Conservation (phyloP, 371 early-diverging fungal genomes). For the Scutellospora calospora region DNA sequence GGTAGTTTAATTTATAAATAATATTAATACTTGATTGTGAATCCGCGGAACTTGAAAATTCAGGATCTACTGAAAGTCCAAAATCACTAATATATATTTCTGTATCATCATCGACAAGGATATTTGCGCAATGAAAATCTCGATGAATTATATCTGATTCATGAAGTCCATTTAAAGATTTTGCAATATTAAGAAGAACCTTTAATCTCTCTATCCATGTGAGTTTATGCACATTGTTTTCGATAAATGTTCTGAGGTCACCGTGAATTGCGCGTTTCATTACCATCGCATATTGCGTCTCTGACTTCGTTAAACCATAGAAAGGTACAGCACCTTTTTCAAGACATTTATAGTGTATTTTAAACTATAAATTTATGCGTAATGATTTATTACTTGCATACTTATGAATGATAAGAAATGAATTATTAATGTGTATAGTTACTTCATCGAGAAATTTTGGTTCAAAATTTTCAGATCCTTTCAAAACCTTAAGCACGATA, state of each 20-base stretch:
- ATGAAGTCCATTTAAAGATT: constrained; percentile 3
- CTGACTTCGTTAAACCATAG: background rate
- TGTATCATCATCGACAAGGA: background rate
- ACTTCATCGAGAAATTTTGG: background rate
- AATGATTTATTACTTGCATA: background rate
- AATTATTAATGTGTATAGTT: background rate
- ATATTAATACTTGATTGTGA: too few relatives aligned
- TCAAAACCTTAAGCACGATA: background rate
- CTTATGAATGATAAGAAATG: background rate
- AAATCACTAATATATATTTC: constrained; percentile 20
- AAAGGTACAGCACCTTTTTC: background rate
- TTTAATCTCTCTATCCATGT: background rate
- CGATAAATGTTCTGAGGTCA: constrained; percentile 3
- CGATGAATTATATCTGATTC: background rate
- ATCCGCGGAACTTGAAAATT: too few relatives aligned
- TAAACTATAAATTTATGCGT: background rate
- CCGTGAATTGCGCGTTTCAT: background rate
- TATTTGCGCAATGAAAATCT: constrained; percentile 36
- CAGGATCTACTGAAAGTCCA: too few relatives aligned
- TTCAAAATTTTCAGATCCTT: background rate
- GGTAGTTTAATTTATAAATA: too few relatives aligned
- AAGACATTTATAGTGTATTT: constrained; percentile 5
- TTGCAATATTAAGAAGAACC: constrained; percentile 1
- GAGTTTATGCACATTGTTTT: background rate
- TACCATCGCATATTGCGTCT: background rate